Percentiles rank a stretch among this genome's conserved stretches.
phyloP scores from a whole-genome alignment of 192 early-diverging fungal species.

The Polychytrium aggregatum region DNA sequence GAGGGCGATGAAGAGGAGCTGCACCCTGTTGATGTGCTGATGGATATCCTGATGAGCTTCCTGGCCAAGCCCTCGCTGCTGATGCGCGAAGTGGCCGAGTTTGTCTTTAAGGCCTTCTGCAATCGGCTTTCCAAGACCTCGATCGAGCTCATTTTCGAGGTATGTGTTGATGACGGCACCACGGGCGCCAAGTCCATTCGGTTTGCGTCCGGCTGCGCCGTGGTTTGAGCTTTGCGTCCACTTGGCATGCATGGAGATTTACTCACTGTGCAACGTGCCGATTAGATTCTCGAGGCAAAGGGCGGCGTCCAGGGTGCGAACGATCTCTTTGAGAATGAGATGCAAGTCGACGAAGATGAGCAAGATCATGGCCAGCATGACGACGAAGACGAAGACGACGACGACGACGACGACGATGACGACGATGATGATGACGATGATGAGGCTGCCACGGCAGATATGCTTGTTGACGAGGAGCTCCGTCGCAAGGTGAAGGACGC shows the following conservation, averaged over 20 bases:
- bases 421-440: constrained; percentile 40
- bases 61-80: constrained; percentile 71
- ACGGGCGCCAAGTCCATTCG: neutral
- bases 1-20: constrained; percentile 50
- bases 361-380: constrained; percentile 30
- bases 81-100: constrained; percentile 62
- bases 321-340: constrained; percentile 34
- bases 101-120: constrained; percentile 77
- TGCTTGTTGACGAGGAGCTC: constrained; percentile 64
- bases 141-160: constrained; percentile 64
- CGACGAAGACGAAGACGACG: constrained; percentile 30
- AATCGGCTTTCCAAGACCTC: constrained; percentile 60
- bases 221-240: no score
- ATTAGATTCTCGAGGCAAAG: constrained; percentile 40
- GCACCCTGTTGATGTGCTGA: constrained; percentile 82
- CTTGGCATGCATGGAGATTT: no score
- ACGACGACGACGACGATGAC: constrained; percentile 33
- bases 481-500: constrained; percentile 59
- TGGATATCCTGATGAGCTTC: constrained; percentile 84
- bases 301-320: constrained; percentile 41
- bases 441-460: constrained; percentile 31
- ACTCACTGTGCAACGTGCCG: no score
- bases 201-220: no score
- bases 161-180: constrained; percentile 9
- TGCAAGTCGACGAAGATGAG: constrained; percentile 38